Conservation (phyloP, 208 protist genomes). For the Strigomonas galati region DNA sequence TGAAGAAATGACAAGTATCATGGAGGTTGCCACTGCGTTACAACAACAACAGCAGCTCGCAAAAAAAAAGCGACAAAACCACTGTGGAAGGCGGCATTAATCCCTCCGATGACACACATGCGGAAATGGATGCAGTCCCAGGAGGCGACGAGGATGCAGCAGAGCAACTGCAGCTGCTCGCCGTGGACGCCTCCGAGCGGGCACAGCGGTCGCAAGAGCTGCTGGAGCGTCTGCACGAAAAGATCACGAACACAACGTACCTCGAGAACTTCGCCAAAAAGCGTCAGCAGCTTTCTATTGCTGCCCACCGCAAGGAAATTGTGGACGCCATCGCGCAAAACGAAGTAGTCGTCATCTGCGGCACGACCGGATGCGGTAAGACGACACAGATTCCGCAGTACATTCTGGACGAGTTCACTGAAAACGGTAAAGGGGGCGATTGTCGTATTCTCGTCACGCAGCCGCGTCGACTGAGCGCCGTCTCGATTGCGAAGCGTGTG, state of each 20-base stretch:
- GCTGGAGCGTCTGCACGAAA: constrained; percentile 33
- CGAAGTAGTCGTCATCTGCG: constrained; percentile 91
- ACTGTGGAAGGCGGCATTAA: neutral
- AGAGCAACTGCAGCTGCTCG: constrained; percentile 11
- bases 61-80: no score
- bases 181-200: constrained; percentile 22
- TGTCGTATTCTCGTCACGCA: constrained; percentile 94
- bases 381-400: constrained; percentile 97
- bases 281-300: constrained; percentile 70
- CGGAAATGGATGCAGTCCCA: neutral
- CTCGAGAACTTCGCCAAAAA: constrained; percentile 52
- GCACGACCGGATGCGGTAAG: constrained; percentile 97
- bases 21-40: constrained; percentile 10
- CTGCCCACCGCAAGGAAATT: constrained; percentile 62
- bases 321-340: constrained; percentile 62
- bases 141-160: constrained; percentile 2
- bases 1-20: constrained; percentile 22
- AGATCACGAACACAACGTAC: constrained; percentile 61
- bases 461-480: constrained; percentile 97
- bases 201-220: constrained; percentile 49
- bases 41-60: neutral
- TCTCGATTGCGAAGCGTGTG: constrained; percentile 98
- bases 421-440: constrained; percentile 49
- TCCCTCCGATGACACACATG: neutral
- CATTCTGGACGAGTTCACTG: constrained; percentile 84